Evolutionary conservation across 2,329 filamentous ascomycete species (phyloP).

Genomic region (Xylaria sp.): DNA sequence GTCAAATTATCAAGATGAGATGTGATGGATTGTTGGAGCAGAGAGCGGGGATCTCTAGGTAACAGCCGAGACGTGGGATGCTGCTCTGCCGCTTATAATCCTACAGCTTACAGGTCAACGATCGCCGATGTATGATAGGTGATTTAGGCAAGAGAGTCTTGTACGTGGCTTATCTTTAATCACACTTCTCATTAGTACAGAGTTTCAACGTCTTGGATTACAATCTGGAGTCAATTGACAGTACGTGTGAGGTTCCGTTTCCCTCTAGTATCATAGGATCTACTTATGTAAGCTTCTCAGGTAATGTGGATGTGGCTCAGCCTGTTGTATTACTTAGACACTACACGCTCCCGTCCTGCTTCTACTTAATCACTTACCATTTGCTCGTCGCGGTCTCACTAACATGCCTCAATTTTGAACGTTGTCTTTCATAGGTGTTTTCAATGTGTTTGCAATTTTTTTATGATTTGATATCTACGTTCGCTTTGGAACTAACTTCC

Average conservation of each 20-base stretch:
- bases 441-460: background rate
- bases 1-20: background rate
- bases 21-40: conserved; percentile 4
- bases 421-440: background rate
- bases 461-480: too few species aligned
- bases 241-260: too few species aligned
- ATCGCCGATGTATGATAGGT: conserved; percentile 1
- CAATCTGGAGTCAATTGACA: background rate
- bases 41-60: conserved; percentile 18
- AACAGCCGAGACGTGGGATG: conserved; percentile 16
- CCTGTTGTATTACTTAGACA: too few species aligned
- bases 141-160: background rate
- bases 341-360: too few species aligned
- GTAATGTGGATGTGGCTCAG: too few species aligned
- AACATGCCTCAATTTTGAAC: background rate
- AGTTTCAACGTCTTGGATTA: background rate
- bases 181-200: background rate
- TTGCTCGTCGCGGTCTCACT: background rate
- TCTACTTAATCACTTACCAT: too few species aligned
- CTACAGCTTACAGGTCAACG: conserved; percentile 23
- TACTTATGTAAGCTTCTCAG: background rate
- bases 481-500: background rate
- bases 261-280: background rate
- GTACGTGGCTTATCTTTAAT: background rate
- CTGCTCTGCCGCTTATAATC: conserved; percentile 15